Conservation (phyloP, 1,284 basidiomycete genomes). For the Inonotus hispidus region DNA sequence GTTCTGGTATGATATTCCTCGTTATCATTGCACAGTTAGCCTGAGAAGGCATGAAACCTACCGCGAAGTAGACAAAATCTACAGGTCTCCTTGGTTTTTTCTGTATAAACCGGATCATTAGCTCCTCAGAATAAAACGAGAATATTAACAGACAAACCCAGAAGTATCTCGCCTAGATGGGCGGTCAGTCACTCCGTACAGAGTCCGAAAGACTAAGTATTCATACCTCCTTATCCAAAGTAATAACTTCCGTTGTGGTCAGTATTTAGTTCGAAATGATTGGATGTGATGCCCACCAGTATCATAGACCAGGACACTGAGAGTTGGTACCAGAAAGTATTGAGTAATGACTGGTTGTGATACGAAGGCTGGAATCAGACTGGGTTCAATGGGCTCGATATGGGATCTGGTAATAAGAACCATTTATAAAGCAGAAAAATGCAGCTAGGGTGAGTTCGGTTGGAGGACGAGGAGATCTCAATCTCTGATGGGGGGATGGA, state of each 20-base stretch:
- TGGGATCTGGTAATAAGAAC: conserved; percentile 24
- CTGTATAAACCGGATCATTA: neutral
- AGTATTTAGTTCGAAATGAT: neutral
- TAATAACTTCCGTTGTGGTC: neutral
- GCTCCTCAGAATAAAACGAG: neutral
- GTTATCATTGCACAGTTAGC: neutral
- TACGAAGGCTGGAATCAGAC: neutral
- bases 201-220: no score
- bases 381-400: neutral
- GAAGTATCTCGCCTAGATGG: conserved; percentile 4
- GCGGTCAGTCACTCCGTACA: neutral
- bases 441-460: no score
- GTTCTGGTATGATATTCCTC: neutral
- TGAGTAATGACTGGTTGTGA: neutral
- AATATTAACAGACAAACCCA: neutral
- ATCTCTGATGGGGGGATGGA: no score
- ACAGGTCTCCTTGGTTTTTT: neutral
- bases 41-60: neutral
- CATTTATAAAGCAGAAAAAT: conserved; percentile 5
- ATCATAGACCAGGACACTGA: neutral
- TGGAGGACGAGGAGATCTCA: no score
- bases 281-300: neutral
- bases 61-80: conserved; percentile 1
- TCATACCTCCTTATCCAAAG: neutral
- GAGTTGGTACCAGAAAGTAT: neutral